Evolutionary conservation across 768 basidiomycete species (phyloP).

Genomic region (Dentipellis fragilis): DNA sequence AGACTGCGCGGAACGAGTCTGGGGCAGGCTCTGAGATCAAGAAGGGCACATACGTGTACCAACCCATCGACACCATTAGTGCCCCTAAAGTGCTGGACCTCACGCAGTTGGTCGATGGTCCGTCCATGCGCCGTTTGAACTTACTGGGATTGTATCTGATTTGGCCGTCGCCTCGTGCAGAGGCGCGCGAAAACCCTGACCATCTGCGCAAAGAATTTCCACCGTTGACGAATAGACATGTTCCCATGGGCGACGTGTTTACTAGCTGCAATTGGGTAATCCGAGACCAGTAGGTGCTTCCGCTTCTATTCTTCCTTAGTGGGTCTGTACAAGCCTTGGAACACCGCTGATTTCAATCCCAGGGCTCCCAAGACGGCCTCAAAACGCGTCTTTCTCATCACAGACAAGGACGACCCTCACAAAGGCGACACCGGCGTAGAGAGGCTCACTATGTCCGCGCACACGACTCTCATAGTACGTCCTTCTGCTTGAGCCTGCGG

Average conservation of each 20-base stretch:
- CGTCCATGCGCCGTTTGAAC: conserved; percentile 10
- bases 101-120: conserved; percentile 70
- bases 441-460: conserved; percentile 57
- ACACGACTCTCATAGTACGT: conserved; percentile 60
- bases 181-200: conserved; percentile 52
- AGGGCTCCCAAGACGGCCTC: conserved; percentile 82
- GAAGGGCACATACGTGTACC: conserved; percentile 60
- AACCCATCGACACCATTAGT: conserved; percentile 66
- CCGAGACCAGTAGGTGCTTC: conserved; percentile 62
- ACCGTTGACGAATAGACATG: conserved; percentile 43
- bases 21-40: conserved; percentile 49
- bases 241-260: conserved; percentile 84
- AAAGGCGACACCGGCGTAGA: conserved; percentile 37
- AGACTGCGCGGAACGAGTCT: conserved; percentile 28
- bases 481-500: not conserved
- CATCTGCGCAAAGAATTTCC: conserved; percentile 53
- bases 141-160: not conserved
- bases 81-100: conserved; percentile 77
- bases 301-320: not conserved
- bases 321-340: not conserved
- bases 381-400: conserved; percentile 91
- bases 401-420: conserved; percentile 78
- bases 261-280: conserved; percentile 85
- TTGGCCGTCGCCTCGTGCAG: conserved; percentile 27
- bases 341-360: not conserved